phyloP scores from a whole-genome alignment of 495 filamentous ascomycete genomes.

The Astrothelium macrocarpum region DNA sequence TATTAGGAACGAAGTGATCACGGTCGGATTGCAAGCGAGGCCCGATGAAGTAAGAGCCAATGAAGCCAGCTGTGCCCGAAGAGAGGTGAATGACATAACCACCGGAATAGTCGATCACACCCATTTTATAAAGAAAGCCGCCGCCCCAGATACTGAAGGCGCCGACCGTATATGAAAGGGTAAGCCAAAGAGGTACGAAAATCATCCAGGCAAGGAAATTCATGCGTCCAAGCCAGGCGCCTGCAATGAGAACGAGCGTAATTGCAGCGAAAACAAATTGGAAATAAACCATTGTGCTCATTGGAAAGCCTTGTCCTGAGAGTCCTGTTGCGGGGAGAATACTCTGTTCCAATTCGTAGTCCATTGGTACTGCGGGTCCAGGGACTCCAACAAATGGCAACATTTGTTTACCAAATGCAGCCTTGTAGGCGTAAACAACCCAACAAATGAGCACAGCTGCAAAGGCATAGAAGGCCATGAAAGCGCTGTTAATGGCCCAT shows the following conservation, averaged over 20 bases:
- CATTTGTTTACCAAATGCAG: constrained; percentile 42
- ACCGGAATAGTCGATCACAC: constrained; percentile 50
- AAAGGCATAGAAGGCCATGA: constrained; percentile 52
- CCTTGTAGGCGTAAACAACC: constrained; percentile 49
- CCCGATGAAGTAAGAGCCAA: constrained; percentile 46
- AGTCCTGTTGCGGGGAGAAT: constrained; percentile 36
- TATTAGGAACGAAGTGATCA: constrained; percentile 44
- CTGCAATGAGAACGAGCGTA: constrained; percentile 45
- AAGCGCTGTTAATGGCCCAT: constrained; percentile 47
- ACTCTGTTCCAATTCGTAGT: constrained; percentile 38
- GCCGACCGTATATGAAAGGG: constrained; percentile 39
- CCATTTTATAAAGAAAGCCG: constrained; percentile 42
- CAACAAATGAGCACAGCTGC: constrained; percentile 44
- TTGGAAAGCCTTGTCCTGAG: constrained; percentile 34
- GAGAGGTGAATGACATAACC: constrained; percentile 51
- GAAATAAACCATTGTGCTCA: constrained; percentile 51
- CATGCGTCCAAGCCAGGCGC: constrained; percentile 43
- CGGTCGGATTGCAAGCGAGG: constrained; percentile 42
- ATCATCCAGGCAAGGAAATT: constrained; percentile 50
- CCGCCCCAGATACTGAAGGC: constrained; percentile 47
- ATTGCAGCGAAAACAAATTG: constrained; percentile 53
- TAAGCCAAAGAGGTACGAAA: constrained; percentile 49
- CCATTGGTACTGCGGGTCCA: constrained; percentile 40
- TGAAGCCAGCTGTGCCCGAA: constrained; percentile 47
- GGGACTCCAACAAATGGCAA: constrained; percentile 45